A percentile compares a stretch with the other conserved stretches of the same genome.
Evolutionary conservation across 768 basidiomycete genomes (phyloP).

Genomic region (Macrolepiota albuminosa): DNA sequence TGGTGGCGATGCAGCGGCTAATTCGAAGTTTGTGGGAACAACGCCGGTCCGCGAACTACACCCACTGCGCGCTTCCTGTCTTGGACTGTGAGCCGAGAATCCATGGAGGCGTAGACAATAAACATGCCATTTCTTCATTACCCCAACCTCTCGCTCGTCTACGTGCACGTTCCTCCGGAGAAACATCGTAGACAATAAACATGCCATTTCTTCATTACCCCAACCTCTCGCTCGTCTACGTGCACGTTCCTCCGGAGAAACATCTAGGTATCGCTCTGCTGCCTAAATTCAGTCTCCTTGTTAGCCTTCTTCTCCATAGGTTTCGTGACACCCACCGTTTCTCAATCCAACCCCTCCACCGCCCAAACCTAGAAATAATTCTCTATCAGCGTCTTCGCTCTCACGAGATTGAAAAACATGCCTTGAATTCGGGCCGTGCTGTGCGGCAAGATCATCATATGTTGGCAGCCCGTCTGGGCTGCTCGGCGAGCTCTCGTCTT

Average conservation of each 20-base stretch:
- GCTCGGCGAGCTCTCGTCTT: conserved; percentile 29
- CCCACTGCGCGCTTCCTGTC: not conserved
- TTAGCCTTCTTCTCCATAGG: not conserved
- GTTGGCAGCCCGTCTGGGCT: conserved; percentile 63
- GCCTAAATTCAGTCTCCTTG: conserved; percentile 42
- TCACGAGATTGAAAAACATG: conserved; percentile 15
- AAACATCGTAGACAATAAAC: conserved; percentile 34
- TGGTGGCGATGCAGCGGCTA: conserved; percentile 9
- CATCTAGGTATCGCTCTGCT: conserved; percentile 73
- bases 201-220: conserved; percentile 43
- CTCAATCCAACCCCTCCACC: conserved; percentile 87
- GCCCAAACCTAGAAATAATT: conserved; percentile 56
- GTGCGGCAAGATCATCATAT: conserved; percentile 73
- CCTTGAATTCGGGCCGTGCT: conserved; percentile 83
- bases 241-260: conserved; percentile 51
- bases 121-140: conserved; percentile 30
- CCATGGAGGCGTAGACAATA: not conserved
- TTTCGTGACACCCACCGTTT: conserved; percentile 54
- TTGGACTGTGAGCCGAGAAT: not conserved
- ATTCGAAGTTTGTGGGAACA: not conserved
- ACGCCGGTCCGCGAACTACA: conserved; percentile 5
- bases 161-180: conserved; percentile 50
- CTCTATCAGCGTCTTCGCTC: conserved; percentile 5
- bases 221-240: conserved; percentile 66
- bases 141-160: conserved; percentile 73